These are phyloP conservation scores for Gossypium laxum DNA, from an alignment of 441 rosid genomes.

Conservation along the genomic window DNA sequence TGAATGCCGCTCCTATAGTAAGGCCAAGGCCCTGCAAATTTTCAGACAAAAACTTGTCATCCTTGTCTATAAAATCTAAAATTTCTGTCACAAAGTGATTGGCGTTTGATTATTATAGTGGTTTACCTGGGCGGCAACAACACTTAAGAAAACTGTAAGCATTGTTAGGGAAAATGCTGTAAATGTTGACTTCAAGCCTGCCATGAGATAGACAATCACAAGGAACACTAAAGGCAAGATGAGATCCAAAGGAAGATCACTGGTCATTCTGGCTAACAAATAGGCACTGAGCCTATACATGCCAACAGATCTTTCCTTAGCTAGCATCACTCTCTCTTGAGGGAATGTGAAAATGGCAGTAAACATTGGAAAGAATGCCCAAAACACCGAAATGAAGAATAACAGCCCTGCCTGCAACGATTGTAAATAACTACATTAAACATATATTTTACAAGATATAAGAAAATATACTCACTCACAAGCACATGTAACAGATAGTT, in stretches of 20 bases:
- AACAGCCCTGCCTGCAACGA: conserved; percentile 22
- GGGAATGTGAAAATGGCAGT: conserved; percentile 29
- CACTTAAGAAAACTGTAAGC: conserved; percentile 24
- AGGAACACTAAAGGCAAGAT: conserved; percentile 22
- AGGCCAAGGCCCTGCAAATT: conserved; percentile 27
- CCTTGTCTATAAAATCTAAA: background rate
- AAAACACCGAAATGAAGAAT: conserved; percentile 27
- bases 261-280: conserved; percentile 20
- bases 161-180: conserved; percentile 16
- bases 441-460: background rate
- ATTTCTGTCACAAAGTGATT: background rate
- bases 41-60: background rate
- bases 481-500: background rate
- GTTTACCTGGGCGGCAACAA: conserved; percentile 18
- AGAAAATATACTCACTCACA: background rate
- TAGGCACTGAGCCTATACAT: conserved; percentile 31
- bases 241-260: conserved; percentile 30
- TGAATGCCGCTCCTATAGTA: conserved; percentile 24
- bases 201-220: conserved; percentile 21
- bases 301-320: conserved; percentile 27
- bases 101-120: background rate
- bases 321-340: conserved; percentile 27
- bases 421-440: background rate
- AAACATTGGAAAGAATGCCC: conserved; percentile 28
- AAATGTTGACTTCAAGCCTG: conserved; percentile 16